phyloP scores from a whole-genome alignment of 2,329 filamentous ascomycete genomes.

The Trichoderma semiorbis region DNA sequence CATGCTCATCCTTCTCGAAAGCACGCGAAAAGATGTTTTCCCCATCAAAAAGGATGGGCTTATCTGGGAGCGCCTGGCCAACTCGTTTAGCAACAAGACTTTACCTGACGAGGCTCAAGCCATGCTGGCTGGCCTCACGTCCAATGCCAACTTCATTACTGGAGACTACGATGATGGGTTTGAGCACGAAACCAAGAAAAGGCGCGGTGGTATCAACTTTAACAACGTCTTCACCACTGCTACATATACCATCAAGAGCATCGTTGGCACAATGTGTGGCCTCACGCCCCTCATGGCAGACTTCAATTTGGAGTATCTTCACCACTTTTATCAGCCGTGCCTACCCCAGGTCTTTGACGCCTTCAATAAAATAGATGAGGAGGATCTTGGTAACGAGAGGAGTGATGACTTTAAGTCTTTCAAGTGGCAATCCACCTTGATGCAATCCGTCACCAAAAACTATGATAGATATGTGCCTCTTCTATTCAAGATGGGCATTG shows the following conservation, averaged over 20 bases:
- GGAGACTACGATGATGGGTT: conserved; percentile 37
- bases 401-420: conserved; percentile 24
- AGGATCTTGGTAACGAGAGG: conserved; percentile 9
- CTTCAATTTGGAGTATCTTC: conserved; percentile 40
- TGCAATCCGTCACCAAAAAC: conserved; percentile 32
- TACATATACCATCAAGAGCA: conserved; percentile 44
- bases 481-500: conserved; percentile 30
- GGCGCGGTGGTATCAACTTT: conserved; percentile 39
- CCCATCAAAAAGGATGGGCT: conserved; percentile 40
- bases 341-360: conserved; percentile 39
- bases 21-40: conserved; percentile 44
- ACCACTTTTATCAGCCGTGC: conserved; percentile 44
- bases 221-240: conserved; percentile 40
- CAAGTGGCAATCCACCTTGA: conserved; percentile 32
- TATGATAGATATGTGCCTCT: conserved; percentile 32
- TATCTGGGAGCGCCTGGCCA: conserved; percentile 34
- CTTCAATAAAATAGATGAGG: conserved; percentile 28
- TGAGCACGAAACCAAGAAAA: conserved; percentile 22
- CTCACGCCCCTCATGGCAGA: conserved; percentile 40
- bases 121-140: conserved; percentile 29
- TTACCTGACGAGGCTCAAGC: conserved; percentile 33
- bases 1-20: conserved; percentile 43
- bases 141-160: conserved; percentile 34
- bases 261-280: conserved; percentile 41
- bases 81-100: conserved; percentile 31